Percentiles rank a stretch among this genome's conserved stretches.
Evolutionary conservation across 2,329 filamentous ascomycete genomes (phyloP).

Genomic region (Phialophora verrucosa): DNA sequence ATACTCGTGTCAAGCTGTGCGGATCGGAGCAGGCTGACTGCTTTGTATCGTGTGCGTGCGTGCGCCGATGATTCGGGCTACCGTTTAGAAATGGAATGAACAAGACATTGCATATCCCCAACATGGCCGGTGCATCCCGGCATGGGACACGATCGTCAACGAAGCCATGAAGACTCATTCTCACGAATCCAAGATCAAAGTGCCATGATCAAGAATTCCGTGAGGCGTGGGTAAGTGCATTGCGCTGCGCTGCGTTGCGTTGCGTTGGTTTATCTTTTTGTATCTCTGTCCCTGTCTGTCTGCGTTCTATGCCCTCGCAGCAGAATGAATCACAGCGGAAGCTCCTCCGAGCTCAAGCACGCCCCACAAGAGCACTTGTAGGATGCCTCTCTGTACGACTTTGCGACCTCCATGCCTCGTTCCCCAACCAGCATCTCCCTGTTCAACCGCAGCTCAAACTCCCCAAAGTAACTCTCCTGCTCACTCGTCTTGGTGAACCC

Average conservation of each 20-base stretch:
- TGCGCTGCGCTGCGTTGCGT: no score
- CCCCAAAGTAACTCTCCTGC: conserved; percentile 69
- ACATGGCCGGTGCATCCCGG: not conserved
- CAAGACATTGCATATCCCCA: not conserved
- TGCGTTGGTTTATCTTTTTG: not conserved
- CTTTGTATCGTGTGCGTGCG: not conserved
- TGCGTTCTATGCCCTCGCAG: not conserved
- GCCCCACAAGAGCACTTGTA: not conserved
- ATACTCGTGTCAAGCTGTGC: not conserved
- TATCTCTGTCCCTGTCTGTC: not conserved
- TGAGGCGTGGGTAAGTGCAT: no score
- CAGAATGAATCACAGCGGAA: not conserved
- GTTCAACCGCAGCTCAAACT: conserved; percentile 62
- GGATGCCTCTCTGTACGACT: not conserved
- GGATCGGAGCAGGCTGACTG: not conserved
- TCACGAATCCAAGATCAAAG: not conserved
- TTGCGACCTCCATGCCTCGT: not conserved
- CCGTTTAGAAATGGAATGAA: not conserved
- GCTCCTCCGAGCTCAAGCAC: not conserved
- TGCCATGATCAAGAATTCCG: no score
- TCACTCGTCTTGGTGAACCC: conserved; percentile 60
- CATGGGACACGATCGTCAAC: not conserved
- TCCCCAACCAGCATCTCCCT: conserved; percentile 37
- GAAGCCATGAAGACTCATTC: not conserved
- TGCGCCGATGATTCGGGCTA: not conserved